Evolutionary conservation across 306 rosid species (phyloP).

Genomic region (Rosa persica): DNA sequence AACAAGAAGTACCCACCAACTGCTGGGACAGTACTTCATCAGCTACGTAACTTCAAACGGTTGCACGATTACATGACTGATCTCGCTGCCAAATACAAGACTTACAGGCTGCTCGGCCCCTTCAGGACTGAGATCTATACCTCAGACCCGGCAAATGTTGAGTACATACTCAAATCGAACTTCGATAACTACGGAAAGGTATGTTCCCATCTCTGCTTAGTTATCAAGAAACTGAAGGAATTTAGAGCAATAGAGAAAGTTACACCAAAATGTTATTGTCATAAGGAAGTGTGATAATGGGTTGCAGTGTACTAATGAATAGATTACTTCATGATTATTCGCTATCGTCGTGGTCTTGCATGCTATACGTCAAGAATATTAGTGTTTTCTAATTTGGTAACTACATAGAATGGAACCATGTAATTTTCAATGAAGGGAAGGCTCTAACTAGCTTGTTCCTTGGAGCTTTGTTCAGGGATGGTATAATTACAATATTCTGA

Average conservation of each 20-base stretch:
- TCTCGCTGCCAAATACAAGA: conserved; percentile 61
- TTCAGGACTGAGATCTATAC: conserved; percentile 71
- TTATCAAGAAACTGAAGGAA: neutral
- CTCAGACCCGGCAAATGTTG: conserved; percentile 67
- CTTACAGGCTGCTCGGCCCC: conserved; percentile 64
- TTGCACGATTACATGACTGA: conserved; percentile 80
- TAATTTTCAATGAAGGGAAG: neutral
- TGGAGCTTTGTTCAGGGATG: conserved; percentile 48
- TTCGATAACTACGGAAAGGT: conserved; percentile 89
- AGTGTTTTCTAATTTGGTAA: neutral
- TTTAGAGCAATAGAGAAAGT: neutral
- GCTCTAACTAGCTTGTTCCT: conserved; percentile 16
- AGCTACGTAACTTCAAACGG: conserved; percentile 62
- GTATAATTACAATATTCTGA: conserved; percentile 55
- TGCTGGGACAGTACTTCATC: conserved; percentile 70
- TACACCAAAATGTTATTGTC: neutral
- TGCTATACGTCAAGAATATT: neutral
- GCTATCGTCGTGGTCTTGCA: neutral
- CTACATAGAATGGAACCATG: neutral
- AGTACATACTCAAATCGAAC: conserved; percentile 77
- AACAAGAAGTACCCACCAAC: conserved; percentile 61
- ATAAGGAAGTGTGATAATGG: neutral
- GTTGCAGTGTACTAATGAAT: neutral
- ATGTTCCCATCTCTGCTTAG: neutral
- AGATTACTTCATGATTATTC: neutral